Conservation (phyloP, 2,329 filamentous ascomycete species). For the Trichoderma sp. region DNA sequence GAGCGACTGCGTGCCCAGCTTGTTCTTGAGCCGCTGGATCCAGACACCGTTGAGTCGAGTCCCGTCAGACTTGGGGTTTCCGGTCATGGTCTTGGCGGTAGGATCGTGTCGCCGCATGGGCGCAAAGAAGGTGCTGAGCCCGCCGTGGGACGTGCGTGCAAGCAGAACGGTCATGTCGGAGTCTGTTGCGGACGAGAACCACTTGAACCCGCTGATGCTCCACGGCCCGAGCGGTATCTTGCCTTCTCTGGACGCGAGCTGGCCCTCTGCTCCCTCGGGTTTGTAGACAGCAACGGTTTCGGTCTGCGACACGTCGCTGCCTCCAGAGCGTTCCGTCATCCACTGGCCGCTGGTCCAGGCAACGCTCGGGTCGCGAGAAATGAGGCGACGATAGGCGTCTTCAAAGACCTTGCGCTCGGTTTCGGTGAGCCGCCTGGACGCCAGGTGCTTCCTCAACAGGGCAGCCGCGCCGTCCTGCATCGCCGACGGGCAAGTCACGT, state of each 20-base stretch:
- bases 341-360: conserved; percentile 76
- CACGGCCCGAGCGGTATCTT: conserved; percentile 55
- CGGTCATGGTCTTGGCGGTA: conserved; percentile 37
- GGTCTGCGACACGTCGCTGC: conserved; percentile 68
- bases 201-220: conserved; percentile 68
- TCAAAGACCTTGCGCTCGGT: conserved; percentile 50
- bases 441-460: conserved; percentile 51
- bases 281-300: conserved; percentile 59
- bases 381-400: conserved; percentile 57
- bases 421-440: conserved; percentile 34
- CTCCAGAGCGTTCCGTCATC: conserved; percentile 74
- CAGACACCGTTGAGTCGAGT: conserved; percentile 65
- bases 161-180: conserved; percentile 61
- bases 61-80: conserved; percentile 35
- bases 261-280: conserved; percentile 28
- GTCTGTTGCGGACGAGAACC: conserved; percentile 43
- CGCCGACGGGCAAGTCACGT: conserved; percentile 65
- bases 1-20: conserved; percentile 69
- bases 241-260: conserved; percentile 31
- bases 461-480: conserved; percentile 67
- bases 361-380: conserved; percentile 49
- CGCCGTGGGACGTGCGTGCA: conserved; percentile 54
- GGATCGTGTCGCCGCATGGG: conserved; percentile 57
- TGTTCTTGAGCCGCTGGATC: conserved; percentile 71
- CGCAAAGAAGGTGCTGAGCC: conserved; percentile 65